A percentile compares a stretch with the other conserved stretches of the same genome.
Evolutionary conservation across 352 stramenopile genomes (phyloP).

Genomic region (Phytopythium delawarense): DNA sequence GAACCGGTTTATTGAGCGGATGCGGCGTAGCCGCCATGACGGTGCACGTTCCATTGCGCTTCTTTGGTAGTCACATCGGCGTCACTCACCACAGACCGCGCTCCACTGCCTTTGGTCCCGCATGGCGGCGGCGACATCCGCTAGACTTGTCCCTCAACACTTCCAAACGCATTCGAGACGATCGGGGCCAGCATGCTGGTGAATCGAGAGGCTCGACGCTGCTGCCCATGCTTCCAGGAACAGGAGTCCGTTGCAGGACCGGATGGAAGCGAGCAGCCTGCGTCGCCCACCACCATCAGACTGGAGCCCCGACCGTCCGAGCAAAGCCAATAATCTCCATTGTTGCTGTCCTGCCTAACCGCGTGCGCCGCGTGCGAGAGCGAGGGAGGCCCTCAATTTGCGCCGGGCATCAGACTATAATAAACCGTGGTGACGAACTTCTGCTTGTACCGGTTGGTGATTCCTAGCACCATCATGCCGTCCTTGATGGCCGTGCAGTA

Average conservation of each 20-base stretch:
- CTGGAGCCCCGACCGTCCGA: neutral
- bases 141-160: neutral
- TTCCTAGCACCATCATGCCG: constrained; percentile 99
- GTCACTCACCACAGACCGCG: neutral
- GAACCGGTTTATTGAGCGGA: neutral
- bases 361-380: neutral
- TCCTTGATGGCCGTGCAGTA: constrained; percentile 99
- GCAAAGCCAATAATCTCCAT: neutral
- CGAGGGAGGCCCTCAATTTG: constrained; percentile 38
- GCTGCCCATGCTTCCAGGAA: neutral
- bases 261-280: neutral
- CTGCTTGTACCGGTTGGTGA: constrained; percentile 96
- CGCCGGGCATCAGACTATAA: constrained; percentile 92
- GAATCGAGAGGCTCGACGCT: neutral
- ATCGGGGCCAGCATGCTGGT: neutral
- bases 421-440: constrained; percentile 99
- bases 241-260: no score
- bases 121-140: neutral
- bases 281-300: neutral
- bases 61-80: neutral
- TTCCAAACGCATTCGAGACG: neutral
- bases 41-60: neutral
- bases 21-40: neutral
- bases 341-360: constrained; percentile 5
- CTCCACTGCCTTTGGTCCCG: neutral